These are phyloP conservation scores for Melanogaster broomeanus DNA, from an alignment of 768 basidiomycete species.

Conservation along the genomic window DNA sequence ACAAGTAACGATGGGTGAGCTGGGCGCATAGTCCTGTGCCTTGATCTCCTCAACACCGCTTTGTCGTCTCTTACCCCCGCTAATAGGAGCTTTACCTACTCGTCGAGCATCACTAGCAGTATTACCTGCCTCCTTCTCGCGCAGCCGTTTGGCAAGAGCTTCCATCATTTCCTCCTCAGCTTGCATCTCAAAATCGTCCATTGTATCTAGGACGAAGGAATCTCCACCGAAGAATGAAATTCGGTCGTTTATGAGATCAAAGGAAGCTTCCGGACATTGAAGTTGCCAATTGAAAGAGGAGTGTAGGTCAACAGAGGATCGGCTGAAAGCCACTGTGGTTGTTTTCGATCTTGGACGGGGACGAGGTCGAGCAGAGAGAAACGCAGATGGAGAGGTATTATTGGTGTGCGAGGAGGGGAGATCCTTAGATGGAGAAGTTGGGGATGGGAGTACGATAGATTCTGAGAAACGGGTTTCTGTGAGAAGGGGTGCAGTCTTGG, in stretches of 20 bases:
- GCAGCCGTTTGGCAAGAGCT: slow-evolving; percentile 10
- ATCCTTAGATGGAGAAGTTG: not conserved
- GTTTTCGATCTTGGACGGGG: slow-evolving; percentile 11
- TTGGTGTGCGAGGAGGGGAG: not conserved
- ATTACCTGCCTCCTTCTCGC: slow-evolving; percentile 9
- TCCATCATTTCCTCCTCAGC: slow-evolving; percentile 25
- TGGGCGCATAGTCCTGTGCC: not conserved
- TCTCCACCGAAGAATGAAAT: slow-evolving; percentile 36
- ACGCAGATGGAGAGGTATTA: not conserved
- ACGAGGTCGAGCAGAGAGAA: slow-evolving; percentile 10
- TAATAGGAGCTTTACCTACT: not conserved
- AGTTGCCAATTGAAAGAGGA: slow-evolving; percentile 37
- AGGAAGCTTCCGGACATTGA: slow-evolving; percentile 35
- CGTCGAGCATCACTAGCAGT: not conserved
- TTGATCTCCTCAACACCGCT: not conserved
- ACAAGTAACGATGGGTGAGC: slow-evolving; percentile 1
- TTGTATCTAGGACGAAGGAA: slow-evolving; percentile 25
- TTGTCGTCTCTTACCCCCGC: slow-evolving; percentile 2
- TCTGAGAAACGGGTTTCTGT: slow-evolving; percentile 4
- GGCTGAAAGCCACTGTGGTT: slow-evolving; percentile 9
- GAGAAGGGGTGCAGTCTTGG: slow-evolving; percentile 5
- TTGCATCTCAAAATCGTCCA: slow-evolving; percentile 24
- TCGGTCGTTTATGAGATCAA: slow-evolving; percentile 37
- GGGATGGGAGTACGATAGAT: not conserved
- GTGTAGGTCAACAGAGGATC: slow-evolving; percentile 35